Evolutionary conservation across 495 filamentous ascomycete genomes (phyloP).

Genomic region (Neurospora intermedia): DNA sequence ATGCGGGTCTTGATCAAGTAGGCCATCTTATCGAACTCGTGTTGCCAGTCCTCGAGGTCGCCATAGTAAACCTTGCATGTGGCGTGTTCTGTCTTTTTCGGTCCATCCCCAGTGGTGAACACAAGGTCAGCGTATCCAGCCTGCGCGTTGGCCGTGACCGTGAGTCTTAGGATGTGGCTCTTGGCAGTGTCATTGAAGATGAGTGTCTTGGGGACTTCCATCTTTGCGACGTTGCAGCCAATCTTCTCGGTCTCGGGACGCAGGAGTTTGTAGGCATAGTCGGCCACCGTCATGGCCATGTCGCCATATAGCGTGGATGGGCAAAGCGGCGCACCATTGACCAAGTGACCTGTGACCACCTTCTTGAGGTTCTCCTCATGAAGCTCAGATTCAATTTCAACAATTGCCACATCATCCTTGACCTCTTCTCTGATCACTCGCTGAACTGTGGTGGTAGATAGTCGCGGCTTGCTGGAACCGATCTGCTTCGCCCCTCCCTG

Average conservation of each 20-base stretch:
- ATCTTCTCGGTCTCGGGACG: conserved; percentile 42
- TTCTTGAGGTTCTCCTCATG: conserved; percentile 46
- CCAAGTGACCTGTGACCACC: conserved; percentile 58
- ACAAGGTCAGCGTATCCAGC: conserved; percentile 27
- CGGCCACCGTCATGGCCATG: conserved; percentile 62
- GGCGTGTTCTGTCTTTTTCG: conserved; percentile 37
- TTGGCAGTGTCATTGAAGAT: conserved; percentile 47
- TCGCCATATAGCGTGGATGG: conserved; percentile 61
- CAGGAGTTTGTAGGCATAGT: conserved; percentile 53
- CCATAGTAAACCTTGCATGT: conserved; percentile 40
- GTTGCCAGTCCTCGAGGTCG: conserved; percentile 33
- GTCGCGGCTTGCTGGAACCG: conserved; percentile 39
- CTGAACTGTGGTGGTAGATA: conserved; percentile 41
- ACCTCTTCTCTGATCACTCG: conserved; percentile 45
- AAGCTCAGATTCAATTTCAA: conserved; percentile 61
- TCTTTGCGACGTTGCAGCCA: conserved; percentile 49
- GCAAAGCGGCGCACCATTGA: conserved; percentile 49
- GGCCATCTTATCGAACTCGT: conserved; percentile 43
- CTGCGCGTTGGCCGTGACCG: conserved; percentile 29
- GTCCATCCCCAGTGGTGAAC: conserved; percentile 33
- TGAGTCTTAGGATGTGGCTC: conserved; percentile 38
- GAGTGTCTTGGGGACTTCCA: conserved; percentile 60
- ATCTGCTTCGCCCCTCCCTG: conserved; percentile 34
- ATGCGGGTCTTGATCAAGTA: conserved; percentile 47
- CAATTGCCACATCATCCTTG: conserved; percentile 40